phyloP scores from a whole-genome alignment of 768 basidiomycete species.

The Phanerochaete sordida region DNA sequence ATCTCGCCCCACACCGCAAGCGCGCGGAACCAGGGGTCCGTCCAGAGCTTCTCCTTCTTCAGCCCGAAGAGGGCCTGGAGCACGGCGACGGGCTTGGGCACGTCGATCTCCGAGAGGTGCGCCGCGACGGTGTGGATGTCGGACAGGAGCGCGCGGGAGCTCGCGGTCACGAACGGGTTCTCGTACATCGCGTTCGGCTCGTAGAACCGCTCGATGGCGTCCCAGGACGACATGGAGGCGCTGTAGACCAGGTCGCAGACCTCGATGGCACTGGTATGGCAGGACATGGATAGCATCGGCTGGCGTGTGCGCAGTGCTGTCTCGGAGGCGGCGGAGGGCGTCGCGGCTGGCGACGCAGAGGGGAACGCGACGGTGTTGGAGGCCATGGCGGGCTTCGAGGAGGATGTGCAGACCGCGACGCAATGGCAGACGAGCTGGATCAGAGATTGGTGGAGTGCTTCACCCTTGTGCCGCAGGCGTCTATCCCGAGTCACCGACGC shows the following conservation, averaged over 20 bases:
- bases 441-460: not conserved
- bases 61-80: conserved; percentile 54
- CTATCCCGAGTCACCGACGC: not conserved
- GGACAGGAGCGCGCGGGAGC: conserved; percentile 65
- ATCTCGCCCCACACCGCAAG: conserved; percentile 73
- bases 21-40: conserved; percentile 54
- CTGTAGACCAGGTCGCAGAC: conserved; percentile 72
- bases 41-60: conserved; percentile 27
- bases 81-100: conserved; percentile 65
- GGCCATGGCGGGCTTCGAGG: not conserved
- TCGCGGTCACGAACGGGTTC: conserved; percentile 75
- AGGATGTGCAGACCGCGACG: not conserved
- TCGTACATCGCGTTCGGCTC: conserved; percentile 77
- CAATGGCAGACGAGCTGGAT: not conserved
- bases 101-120: conserved; percentile 56
- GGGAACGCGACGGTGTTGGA: conserved; percentile 17
- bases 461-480: not conserved
- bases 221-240: conserved; percentile 43
- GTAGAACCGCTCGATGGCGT: conserved; percentile 59
- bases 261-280: conserved; percentile 58
- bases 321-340: not conserved
- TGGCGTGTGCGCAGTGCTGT: not conserved
- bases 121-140: conserved; percentile 66
- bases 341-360: not conserved
- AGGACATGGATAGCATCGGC: conserved; percentile 28